phyloP scores from a whole-genome alignment of 768 basidiomycete species.

The Mycena sanguinolenta region DNA sequence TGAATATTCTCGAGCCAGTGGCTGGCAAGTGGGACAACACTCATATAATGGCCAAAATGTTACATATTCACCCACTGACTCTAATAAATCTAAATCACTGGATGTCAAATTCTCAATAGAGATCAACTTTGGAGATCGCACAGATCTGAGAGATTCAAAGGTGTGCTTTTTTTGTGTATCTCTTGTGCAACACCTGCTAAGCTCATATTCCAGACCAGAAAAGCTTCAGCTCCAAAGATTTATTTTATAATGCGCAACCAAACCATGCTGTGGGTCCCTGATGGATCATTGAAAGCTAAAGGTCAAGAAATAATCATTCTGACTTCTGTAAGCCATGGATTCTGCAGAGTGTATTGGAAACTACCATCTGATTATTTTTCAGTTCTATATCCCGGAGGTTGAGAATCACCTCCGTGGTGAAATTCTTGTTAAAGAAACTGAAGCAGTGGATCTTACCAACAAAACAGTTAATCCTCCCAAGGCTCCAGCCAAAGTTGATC shows the following conservation, averaged over 20 bases:
- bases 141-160: background rate
- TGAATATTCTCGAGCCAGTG: too few relatives aligned
- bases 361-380: background rate
- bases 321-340: background rate
- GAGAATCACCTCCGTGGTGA: background rate
- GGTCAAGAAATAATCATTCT: background rate
- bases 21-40: background rate
- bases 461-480: background rate
- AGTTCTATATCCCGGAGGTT: background rate
- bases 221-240: background rate
- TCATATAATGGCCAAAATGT: background rate
- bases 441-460: background rate
- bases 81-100: background rate
- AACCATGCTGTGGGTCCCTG: slow-evolving; percentile 3
- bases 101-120: background rate
- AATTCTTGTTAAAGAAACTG: background rate
- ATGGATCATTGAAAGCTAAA: background rate
- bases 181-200: background rate
- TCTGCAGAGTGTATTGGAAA: too few relatives aligned
- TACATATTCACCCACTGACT: background rate
- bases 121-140: background rate
- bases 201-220: background rate
- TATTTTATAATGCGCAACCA: slow-evolving; percentile 4
- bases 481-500: too few relatives aligned
- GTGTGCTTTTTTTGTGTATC: background rate